Base-by-base conservation (phyloP, 192 early-diverging fungal genomes). In the Chytriomyces hyalinus region DNA sequence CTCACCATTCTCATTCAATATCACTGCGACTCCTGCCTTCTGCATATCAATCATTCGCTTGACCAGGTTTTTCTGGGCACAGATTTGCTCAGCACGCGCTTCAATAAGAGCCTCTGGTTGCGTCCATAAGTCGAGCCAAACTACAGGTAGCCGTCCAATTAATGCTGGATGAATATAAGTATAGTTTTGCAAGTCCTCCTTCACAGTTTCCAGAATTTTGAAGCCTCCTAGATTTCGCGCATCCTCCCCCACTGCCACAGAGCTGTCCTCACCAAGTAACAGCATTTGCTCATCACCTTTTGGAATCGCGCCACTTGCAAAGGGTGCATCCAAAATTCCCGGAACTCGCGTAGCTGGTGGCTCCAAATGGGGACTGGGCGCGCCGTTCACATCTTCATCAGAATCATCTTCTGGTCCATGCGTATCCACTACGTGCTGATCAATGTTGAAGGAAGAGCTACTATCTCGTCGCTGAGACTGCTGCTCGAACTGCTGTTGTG, bases 151-250 rank as follows among this genome's bases (percentile, higher is more conserved):
- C 20, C 83, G 71, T 1, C 87, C 87, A 67, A 88, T 84, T 63
- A 86, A 78, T 10, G 87, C 87, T 11, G 87, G 87, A 74, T 86
- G 87, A 70, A 86, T 67, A 64, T 85, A 88, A 6, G 87, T 83
- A 68, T 83, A 81, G 7, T 87, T 22, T 53, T 84, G 83, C 43
- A 83, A 61, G 70, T 88, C 87, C 53, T 86, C 84, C 48, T 64
- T 71, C 28, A 6, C 59, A 11, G 61, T 61, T 44, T 84, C 63
- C 36, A 78, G 63, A 26, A 49, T 20, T 22, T 26, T 22, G 67
- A 75, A 20, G 10, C 22, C 11, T n/a, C n/a, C 50, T 36, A 63
- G 17, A 11, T 2, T 63, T 63, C 62, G 22, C 47, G 63, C 63
- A 3, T 13, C 63, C 17, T 13, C 63, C 63, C 24, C 63, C 15